Base-by-base conservation (phyloP, 345 rosid species). In the Viola odorata region DNA sequence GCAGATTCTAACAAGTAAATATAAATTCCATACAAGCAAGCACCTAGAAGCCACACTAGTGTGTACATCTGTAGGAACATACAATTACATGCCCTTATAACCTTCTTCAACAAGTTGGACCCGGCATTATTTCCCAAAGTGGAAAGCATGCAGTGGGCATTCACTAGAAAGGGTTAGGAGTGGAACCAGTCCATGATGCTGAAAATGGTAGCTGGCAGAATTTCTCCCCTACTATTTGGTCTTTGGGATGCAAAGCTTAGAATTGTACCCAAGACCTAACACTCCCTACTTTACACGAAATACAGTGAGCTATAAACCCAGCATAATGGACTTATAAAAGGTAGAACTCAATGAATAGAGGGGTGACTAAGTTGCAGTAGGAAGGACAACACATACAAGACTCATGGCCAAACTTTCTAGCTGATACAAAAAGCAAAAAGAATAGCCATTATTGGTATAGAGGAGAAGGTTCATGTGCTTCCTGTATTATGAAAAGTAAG, bases 91-190 rank as follows among this genome's bases (percentile, higher is more conserved):
- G 16, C 2, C 1, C 32, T 23, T 17, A 54, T 9, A 60, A 60
- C 23, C 53, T 57, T 62, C 32, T 6, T 50, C 60, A 60, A 41
- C 37, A 60, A 52, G 23, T 38, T 52, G 63, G 55, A 12, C 55
- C 15, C 48, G 54, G 65, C 53, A 51, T 12, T 65, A 41, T 7
- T 14, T 38, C 10, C 3, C 7, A n/a, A 38, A 47, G 13, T 3
- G 37, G 49, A 37, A 37, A 50, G 4, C 4, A 14, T 13, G 10
- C 5, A 5, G 4, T 12, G 5, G 11, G n/a, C 15, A 8, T 7
- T 11, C 16, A n/a, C 36, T 23, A 13, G 8, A 57, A 39, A 41
- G 16, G 41, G 11, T 5, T 9, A 15, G 38, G 8, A 55, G 12
- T 8, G 32, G 32, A 23, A 23, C 32, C 32, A 23, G 32, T 23